phyloP scores from a whole-genome alignment of 2,329 filamentous ascomycete genomes.

The Blumeria graminis region DNA sequence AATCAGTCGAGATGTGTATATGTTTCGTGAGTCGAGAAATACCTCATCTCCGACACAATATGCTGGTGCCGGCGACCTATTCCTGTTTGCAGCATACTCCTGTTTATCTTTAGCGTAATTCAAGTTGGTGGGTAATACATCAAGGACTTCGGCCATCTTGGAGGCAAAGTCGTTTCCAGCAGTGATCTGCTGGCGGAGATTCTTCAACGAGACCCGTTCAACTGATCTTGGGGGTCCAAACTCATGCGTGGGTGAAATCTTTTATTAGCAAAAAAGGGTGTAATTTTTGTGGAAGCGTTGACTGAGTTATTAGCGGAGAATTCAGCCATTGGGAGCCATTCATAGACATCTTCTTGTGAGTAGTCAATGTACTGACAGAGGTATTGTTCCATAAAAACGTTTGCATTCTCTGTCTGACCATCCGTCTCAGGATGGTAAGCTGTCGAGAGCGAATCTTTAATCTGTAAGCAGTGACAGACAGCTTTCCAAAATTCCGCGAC shows the following conservation, averaged over 20 bases:
- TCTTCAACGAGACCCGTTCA: not conserved
- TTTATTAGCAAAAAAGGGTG: conserved; percentile 5
- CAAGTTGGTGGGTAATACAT: not conserved
- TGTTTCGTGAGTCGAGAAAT: not conserved
- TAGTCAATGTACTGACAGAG: conserved; percentile 3
- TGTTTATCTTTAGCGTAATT: not conserved
- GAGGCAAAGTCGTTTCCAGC: not conserved
- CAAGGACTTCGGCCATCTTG: not conserved
- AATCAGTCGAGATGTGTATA: not conserved
- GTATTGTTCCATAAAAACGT: not conserved
- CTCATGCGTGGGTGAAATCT: conserved; percentile 2
- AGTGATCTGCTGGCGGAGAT: not conserved
- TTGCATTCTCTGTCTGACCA: conserved; percentile 5
- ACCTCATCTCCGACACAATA: not conserved
- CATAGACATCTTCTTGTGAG: conserved; percentile 5
- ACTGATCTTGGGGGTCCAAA: not conserved
- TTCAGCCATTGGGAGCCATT: conserved; percentile 5
- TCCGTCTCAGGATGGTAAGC: conserved; percentile 6
- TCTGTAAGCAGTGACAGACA: not conserved
- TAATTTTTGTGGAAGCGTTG: conserved; percentile 3
- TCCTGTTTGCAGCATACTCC: not conserved
- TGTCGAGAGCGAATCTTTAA: conserved; percentile 2
- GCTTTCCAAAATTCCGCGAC: conserved; percentile 4
- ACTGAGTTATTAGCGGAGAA: conserved; percentile 5
- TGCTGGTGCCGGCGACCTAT: not conserved